A percentile compares a stretch with the other conserved stretches of the same genome.
Conservation (phyloP, 345 rosid species). For the Moricandia arvensis region DNA sequence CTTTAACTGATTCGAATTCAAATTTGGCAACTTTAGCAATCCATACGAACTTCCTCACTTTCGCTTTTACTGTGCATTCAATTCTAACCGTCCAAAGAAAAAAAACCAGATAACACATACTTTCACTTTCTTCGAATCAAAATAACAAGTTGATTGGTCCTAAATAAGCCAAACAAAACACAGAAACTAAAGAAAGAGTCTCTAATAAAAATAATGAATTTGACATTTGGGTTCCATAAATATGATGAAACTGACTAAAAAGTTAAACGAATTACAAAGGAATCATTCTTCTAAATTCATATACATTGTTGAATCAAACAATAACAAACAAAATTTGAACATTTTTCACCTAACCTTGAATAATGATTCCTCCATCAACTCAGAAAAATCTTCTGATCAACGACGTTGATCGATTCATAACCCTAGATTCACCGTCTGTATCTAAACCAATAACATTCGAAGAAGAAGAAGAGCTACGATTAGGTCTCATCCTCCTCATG, state of each 20-base stretch:
- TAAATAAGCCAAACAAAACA: background rate
- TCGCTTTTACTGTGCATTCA: too few relatives aligned
- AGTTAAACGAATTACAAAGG: background rate
- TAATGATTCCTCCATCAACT: too few relatives aligned
- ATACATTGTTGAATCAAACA: constrained; percentile 24
- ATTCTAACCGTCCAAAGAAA: too few relatives aligned
- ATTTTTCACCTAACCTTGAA: too few relatives aligned
- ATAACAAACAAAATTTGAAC: constrained; percentile 2
- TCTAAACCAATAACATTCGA: constrained; percentile 16
- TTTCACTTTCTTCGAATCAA: constrained; percentile 1
- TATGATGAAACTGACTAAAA: background rate
- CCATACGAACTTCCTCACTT: too few relatives aligned
- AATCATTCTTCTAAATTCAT: background rate
- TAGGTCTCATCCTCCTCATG: constrained; percentile 51
- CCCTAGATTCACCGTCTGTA: constrained; percentile 26
- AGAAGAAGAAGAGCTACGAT: constrained; percentile 29
- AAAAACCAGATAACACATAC: too few relatives aligned
- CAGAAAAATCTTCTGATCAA: constrained; percentile 43
- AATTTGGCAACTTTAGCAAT: too few relatives aligned
- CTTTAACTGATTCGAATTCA: too few relatives aligned
- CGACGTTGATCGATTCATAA: constrained; percentile 42
- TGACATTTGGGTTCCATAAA: background rate
- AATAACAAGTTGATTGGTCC: background rate
- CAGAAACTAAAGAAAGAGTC: background rate
- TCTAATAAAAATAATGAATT: background rate